These are phyloP conservation scores for Solanum commersonii DNA, from an alignment of 257 asterid species.

Conservation along the genomic window DNA sequence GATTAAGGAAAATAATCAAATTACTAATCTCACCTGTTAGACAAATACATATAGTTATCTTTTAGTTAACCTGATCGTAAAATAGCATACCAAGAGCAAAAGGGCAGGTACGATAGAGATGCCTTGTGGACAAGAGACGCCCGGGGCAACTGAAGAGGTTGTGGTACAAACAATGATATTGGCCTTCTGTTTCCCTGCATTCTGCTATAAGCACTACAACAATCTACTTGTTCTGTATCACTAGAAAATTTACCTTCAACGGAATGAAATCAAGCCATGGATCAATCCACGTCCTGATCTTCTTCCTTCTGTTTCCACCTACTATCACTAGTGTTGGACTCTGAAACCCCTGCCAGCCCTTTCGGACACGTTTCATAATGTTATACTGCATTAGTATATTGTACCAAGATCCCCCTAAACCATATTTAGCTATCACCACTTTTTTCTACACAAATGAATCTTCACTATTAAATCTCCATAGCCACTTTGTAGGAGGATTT, in stretches of 20 bases:
- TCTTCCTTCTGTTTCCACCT: neutral
- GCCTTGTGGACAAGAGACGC: conserved; percentile 44
- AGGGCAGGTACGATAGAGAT: conserved; percentile 9
- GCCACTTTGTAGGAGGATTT: neutral
- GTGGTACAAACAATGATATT: conserved; percentile 52
- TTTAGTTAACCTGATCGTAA: neutral
- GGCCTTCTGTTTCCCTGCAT: conserved; percentile 15
- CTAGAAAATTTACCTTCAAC: neutral
- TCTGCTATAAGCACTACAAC: neutral
- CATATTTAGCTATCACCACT: neutral
- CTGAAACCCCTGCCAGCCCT: neutral
- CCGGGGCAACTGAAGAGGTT: conserved; percentile 44
- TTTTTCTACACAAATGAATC: neutral
- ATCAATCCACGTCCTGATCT: neutral
- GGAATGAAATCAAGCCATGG: neutral
- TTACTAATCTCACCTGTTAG: neutral
- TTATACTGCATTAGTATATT: neutral
- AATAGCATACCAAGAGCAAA: conserved; percentile 26
- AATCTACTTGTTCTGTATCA: neutral
- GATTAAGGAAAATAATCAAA: neutral
- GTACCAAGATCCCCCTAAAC: neutral
- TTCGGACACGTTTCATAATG: neutral
- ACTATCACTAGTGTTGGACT: neutral
- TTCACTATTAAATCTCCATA: neutral
- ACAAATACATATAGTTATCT: neutral